Conservation (phyloP, 139 green algal species). For the Chlorella sorokiniana region DNA sequence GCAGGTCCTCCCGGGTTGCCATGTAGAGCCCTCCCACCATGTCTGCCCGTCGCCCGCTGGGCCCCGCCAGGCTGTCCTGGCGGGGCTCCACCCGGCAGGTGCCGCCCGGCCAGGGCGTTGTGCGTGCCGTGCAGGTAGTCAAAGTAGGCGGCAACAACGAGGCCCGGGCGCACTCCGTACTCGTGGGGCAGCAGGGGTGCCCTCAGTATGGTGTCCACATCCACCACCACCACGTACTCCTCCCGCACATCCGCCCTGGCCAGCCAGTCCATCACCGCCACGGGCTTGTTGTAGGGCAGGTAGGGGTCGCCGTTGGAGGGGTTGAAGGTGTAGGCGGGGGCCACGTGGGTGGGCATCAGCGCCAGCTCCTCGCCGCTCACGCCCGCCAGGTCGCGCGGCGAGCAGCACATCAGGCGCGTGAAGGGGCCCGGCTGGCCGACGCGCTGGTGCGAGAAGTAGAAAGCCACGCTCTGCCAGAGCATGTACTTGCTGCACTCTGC, state of each 20-base stretch:
- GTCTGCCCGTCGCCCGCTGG: conserved; percentile 42
- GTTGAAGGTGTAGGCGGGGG: conserved; percentile 57
- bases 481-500: no score
- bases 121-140: conserved; percentile 40
- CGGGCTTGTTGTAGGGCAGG: conserved; percentile 64
- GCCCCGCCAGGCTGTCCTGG: conserved; percentile 64
- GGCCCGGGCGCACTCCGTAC: conserved; percentile 14
- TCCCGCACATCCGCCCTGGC: conserved; percentile 42
- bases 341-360: conserved; percentile 59
- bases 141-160: conserved; percentile 30
- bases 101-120: conserved; percentile 40
- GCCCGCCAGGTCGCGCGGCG: no score
- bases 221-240: conserved; percentile 61
- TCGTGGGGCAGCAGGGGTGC: conserved; percentile 44
- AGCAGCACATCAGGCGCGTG: no score
- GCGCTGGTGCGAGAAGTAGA: no score
- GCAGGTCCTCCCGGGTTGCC: conserved; percentile 76
- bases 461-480: no score
- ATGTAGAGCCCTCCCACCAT: conserved; percentile 81
- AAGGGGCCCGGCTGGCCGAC: no score
- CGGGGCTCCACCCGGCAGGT: conserved; percentile 43
- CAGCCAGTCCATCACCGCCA: conserved; percentile 77
- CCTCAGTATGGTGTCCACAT: conserved; percentile 29
- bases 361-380: conserved; percentile 20
- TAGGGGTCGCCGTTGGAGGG: conserved; percentile 42